phyloP scores from a whole-genome alignment of 2,329 filamentous ascomycete species.

The Cladosporium sp. region DNA sequence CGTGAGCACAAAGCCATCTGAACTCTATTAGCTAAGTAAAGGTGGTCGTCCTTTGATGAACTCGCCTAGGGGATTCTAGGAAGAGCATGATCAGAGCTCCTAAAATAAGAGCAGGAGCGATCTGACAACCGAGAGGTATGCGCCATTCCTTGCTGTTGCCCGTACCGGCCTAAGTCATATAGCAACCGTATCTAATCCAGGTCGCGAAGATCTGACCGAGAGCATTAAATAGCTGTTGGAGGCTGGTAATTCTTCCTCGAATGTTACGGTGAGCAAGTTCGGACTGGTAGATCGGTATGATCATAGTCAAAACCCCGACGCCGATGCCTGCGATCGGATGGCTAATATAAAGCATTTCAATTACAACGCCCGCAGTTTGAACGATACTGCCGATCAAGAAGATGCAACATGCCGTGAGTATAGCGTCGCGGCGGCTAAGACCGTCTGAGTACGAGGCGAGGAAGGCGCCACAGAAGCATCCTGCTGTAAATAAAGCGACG shows the following conservation, averaged over 20 bases:
- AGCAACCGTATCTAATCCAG: constrained; percentile 30
- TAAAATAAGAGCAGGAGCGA: constrained; percentile 27
- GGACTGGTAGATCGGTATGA: constrained; percentile 77
- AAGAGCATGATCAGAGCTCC: constrained; percentile 27
- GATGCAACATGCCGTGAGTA: constrained; percentile 61
- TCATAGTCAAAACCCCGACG: constrained; percentile 21
- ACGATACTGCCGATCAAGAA: constrained; percentile 30
- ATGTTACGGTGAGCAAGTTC: constrained; percentile 55
- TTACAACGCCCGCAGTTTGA: constrained; percentile 27
- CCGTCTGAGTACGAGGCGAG: constrained; percentile 66
- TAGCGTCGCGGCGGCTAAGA: constrained; percentile 68
- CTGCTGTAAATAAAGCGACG: constrained; percentile 28
- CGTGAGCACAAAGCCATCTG: constrained; percentile 30
- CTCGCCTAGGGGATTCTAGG: constrained; percentile 23
- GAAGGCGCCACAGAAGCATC: constrained; percentile 29
- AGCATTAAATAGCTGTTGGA: constrained; percentile 29
- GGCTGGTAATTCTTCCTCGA: constrained; percentile 27
- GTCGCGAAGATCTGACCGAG: constrained; percentile 28
- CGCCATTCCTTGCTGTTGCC: constrained; percentile 29
- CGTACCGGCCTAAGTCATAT: constrained; percentile 24
- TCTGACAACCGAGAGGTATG: constrained; percentile 27
- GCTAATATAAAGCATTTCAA: constrained; percentile 28
- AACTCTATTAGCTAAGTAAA: neutral
- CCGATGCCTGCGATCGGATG: constrained; percentile 28
- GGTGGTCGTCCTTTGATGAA: too few species aligned